Percentiles rank a stretch among this genome's conserved stretches.
Evolutionary conservation across 140 eudicot species (phyloP).

Genomic region (Ambrosia hybrid): DNA sequence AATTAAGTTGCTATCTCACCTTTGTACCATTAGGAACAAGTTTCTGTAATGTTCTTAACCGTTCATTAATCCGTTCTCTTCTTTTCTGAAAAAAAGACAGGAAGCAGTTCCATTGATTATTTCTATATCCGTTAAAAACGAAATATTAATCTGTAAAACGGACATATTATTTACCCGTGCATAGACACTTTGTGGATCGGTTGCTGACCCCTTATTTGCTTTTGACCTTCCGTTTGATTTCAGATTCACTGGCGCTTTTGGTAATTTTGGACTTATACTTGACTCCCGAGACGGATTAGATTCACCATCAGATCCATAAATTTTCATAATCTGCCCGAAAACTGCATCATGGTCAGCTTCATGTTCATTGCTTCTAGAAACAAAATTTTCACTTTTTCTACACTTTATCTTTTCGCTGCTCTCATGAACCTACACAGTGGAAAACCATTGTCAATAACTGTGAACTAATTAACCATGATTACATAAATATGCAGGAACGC

Average conservation of each 20-base stretch:
- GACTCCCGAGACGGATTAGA: constrained; percentile 35
- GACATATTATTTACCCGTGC: constrained; percentile 55
- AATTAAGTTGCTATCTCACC: constrained; percentile 38
- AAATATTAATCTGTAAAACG: neutral
- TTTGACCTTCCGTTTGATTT: constrained; percentile 42
- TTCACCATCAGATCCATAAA: constrained; percentile 44
- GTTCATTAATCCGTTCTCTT: constrained; percentile 72
- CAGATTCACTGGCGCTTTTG: constrained; percentile 26
- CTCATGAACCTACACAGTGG: constrained; percentile 36
- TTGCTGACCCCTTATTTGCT: constrained; percentile 71
- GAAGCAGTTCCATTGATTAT: neutral
- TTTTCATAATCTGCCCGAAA: constrained; percentile 26
- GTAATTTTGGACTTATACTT: constrained; percentile 39
- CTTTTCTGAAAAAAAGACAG: constrained; percentile 48
- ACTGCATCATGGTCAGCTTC: constrained; percentile 29
- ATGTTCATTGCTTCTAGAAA: constrained; percentile 19
- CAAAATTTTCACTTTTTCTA: constrained; percentile 37
- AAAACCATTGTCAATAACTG: constrained; percentile 8
- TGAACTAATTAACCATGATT: neutral
- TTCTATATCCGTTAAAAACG: neutral
- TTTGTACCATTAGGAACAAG: constrained; percentile 86
- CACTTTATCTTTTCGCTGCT: constrained; percentile 47
- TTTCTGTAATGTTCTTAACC: constrained; percentile 57
- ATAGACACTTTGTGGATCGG: constrained; percentile 78
- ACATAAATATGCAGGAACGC: constrained; percentile 8